These are phyloP conservation scores for Aspergillus sparsus DNA, from an alignment of 495 filamentous ascomycete species.

Conservation along the genomic window DNA sequence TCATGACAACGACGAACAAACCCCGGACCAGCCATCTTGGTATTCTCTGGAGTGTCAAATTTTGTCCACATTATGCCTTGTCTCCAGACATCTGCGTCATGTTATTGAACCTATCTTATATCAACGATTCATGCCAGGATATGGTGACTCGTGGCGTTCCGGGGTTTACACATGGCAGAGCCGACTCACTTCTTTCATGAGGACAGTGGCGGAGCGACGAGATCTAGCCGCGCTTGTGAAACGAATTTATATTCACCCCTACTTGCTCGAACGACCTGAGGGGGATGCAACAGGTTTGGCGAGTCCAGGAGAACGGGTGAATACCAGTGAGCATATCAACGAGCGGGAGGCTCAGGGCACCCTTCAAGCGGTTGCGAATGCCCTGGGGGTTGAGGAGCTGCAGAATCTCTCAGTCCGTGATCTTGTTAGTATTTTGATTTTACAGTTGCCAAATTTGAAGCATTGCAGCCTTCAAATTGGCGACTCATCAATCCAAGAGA, in stretches of 20 bases:
- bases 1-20: too few relatives aligned
- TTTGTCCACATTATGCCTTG: constrained; percentile 7
- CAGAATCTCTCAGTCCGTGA: constrained; percentile 2
- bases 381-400: neutral
- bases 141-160: constrained; percentile 2
- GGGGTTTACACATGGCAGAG: constrained; percentile 6
- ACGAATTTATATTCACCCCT: constrained; percentile 7
- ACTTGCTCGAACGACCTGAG: neutral
- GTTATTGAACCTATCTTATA: constrained; percentile 5
- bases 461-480: constrained; percentile 8
- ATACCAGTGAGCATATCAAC: too few relatives aligned
- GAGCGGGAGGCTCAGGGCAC: too few relatives aligned
- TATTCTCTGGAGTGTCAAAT: constrained; percentile 5
- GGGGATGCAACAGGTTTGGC: too few relatives aligned
- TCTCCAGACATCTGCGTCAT: neutral
- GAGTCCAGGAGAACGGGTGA: too few relatives aligned
- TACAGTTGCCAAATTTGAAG: constrained; percentile 2
- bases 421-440: constrained; percentile 7
- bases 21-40: constrained; percentile 1
- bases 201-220: constrained; percentile 12
- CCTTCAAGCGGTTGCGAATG: neutral
- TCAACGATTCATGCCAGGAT: constrained; percentile 4
- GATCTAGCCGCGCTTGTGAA: constrained; percentile 11
- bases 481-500: neutral
- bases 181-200: constrained; percentile 11